Conservation (phyloP, 495 filamentous ascomycete genomes). For the Daldinia childiae region DNA sequence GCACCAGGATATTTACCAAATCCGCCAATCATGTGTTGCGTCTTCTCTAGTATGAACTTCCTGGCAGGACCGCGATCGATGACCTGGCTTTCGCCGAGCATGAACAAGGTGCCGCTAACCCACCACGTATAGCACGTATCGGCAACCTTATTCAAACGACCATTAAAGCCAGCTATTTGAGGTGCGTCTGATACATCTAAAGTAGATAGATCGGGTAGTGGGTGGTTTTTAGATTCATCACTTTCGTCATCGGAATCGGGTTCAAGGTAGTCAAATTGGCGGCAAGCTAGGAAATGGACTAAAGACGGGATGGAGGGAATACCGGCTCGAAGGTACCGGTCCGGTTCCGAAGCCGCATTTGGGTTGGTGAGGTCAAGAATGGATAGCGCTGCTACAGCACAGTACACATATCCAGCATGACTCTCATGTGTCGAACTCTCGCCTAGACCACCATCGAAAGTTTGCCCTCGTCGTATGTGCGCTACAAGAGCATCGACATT, state of each 20-base stretch:
- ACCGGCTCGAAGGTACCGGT: slow-evolving; percentile 45
- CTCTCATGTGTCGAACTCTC: slow-evolving; percentile 85
- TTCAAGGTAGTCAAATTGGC: slow-evolving; percentile 68
- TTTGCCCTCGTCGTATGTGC: slow-evolving; percentile 79
- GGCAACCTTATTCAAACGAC: slow-evolving; percentile 83
- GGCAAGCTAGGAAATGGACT: slow-evolving; percentile 63
- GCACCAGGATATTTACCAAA: slow-evolving; percentile 86
- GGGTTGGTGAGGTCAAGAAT: slow-evolving; percentile 64
- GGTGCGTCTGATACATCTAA: slow-evolving; percentile 48
- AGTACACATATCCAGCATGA: slow-evolving; percentile 91
- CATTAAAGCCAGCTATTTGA: slow-evolving; percentile 76
- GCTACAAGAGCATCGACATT: slow-evolving; percentile 72
- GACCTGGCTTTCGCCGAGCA: slow-evolving; percentile 70
- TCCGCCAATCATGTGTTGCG: slow-evolving; percentile 90
- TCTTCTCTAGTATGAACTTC: slow-evolving; percentile 83
- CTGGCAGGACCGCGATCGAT: slow-evolving; percentile 69
- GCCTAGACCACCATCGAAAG: slow-evolving; percentile 89
- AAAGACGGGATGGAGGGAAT: slow-evolving; percentile 50
- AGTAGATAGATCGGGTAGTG: slow-evolving; percentile 51
- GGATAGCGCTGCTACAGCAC: slow-evolving; percentile 77
- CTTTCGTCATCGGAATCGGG: slow-evolving; percentile 61
- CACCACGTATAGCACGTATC: slow-evolving; percentile 98
- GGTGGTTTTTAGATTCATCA: slow-evolving; percentile 51
- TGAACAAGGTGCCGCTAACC: slow-evolving; percentile 76
- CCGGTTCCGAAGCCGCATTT: slow-evolving; percentile 42